Base-by-base conservation (phyloP, 2,329 filamentous ascomycete species). In the Fusarium albidum region DNA sequence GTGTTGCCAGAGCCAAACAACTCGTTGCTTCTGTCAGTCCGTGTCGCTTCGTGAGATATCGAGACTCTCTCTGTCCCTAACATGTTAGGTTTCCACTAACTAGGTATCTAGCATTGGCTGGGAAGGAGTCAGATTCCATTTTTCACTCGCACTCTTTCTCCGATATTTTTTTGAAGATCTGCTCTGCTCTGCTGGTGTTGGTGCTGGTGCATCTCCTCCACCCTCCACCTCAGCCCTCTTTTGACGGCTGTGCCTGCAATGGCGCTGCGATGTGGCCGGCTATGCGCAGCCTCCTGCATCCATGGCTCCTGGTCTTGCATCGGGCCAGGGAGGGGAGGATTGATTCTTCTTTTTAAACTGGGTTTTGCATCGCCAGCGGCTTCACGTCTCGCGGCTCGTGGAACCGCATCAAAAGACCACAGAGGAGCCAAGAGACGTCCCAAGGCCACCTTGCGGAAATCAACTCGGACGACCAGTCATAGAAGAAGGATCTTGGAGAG, bases 201-300 rank as follows among this genome's bases (percentile, higher is more conserved):
- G 55, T 63, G 59, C 52, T 38, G 48, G 55, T 63, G 59, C 52
- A 66, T 50, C 50, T 60, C 54, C 50, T 60, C 54, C 38, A 50
- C 63, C 63, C 59, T 66, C 64, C 64, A 66, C 64, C 61, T 65
- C 64, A 67, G 64, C 64, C 64, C 59, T 67, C 52, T 65, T 65
- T 60, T 56, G 45, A 54, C 54, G 64, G 64, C 64, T 63, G 61
- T 66, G 63, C 63, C 59, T 65, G 61, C 55, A 45, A 61, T 59
- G 55, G 58, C 46, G 44, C 31, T 59, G 14, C 37, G 46, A 42
- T 42, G 37, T 31, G 40, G 39, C 39, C 25, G 46, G 31, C 49
- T 38, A 45, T 58, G 59, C 54, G 54, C 64, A 63, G 61, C 57
- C 60, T 49, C 46, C 43, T 63, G 47, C 61, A 55, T 40, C 56